A percentile compares a stretch with the other conserved stretches of the same genome.
Conservation (phyloP, 1,284 basidiomycete genomes). For the Austropuccinia psidii region DNA sequence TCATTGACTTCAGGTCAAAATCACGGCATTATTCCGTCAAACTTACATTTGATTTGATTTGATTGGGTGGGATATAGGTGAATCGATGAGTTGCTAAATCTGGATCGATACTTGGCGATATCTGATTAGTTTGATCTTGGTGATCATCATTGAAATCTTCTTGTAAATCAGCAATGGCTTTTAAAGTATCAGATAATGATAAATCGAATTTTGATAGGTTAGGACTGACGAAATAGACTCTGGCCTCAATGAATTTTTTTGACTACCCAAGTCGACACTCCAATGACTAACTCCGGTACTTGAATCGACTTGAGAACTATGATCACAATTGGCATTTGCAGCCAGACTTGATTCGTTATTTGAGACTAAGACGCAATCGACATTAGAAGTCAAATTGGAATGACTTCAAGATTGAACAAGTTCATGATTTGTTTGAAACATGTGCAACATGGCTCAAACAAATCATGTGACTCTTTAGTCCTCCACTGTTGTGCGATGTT, state of each 20-base stretch:
- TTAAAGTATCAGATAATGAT: constrained; percentile 9
- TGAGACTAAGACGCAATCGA: constrained; percentile 30
- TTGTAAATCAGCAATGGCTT: not conserved
- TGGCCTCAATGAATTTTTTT: constrained; percentile 17
- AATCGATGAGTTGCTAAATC: constrained; percentile 45
- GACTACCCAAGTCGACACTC: not conserved
- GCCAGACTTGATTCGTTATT: not conserved
- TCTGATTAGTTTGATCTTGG: not conserved
- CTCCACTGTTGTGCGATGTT: constrained; percentile 81
- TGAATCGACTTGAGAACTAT: constrained; percentile 1
- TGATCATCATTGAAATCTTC: not conserved
- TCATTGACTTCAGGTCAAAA: constrained; percentile 79
- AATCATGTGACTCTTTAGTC: constrained; percentile 71
- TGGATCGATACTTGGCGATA: not conserved
- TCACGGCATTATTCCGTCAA: constrained; percentile 76
- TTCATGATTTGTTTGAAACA: constrained; percentile 79
- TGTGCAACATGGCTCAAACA: constrained; percentile 76
- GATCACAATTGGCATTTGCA: not conserved
- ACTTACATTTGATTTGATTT: constrained; percentile 72
- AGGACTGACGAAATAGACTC: constrained; percentile 22
- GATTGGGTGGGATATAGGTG: constrained; percentile 83
- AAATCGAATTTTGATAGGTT: not conserved
- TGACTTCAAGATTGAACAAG: constrained; percentile 57
- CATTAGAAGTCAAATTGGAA: too few relatives aligned
- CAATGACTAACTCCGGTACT: not conserved